These are phyloP conservation scores for Diaporthe sp. DNA, from an alignment of 2,329 filamentous ascomycete species.

Conservation along the genomic window DNA sequence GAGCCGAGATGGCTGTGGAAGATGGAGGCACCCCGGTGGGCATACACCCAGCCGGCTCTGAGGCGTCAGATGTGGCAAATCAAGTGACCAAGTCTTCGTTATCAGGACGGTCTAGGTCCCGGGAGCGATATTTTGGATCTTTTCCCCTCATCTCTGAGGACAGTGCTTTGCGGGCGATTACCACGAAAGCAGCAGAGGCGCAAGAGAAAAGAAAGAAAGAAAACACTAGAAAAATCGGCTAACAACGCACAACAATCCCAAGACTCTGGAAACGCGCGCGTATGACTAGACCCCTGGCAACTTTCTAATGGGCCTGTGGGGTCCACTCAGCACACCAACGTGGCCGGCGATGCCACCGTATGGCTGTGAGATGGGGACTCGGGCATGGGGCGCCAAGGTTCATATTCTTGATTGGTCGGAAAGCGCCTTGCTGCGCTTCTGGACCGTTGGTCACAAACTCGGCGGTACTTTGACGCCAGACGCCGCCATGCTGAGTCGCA, in stretches of 20 bases:
- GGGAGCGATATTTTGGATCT: not conserved
- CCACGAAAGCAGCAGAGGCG: not conserved
- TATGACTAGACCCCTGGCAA: not conserved
- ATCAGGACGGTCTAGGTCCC: not conserved
- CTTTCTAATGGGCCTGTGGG: constrained; percentile 3
- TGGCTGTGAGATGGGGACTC: not conserved
- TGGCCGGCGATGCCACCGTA: not conserved
- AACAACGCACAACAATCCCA: constrained; percentile 2
- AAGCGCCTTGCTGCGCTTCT: constrained; percentile 20
- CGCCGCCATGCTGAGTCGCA: constrained; percentile 15
- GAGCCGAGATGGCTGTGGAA: constrained; percentile 16
- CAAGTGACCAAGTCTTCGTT: not conserved
- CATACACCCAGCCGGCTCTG: not conserved
- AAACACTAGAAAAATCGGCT: not conserved
- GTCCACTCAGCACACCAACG: not conserved
- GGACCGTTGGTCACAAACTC: constrained; percentile 19
- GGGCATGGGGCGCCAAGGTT: constrained; percentile 3
- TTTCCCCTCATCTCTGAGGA: not conserved
- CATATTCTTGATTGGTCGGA: constrained; percentile 24
- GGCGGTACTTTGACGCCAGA: constrained; percentile 26
- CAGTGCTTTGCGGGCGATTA: not conserved
- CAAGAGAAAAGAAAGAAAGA: not conserved
- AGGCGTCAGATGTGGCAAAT: not conserved
- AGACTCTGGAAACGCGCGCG: constrained; percentile 27
- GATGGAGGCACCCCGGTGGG: not conserved